Percentiles rank a stretch among this genome's conserved stretches.
These are phyloP conservation scores for Gracilaria caudata DNA, from an alignment of 23 red algal species.

Conservation along the genomic window DNA sequence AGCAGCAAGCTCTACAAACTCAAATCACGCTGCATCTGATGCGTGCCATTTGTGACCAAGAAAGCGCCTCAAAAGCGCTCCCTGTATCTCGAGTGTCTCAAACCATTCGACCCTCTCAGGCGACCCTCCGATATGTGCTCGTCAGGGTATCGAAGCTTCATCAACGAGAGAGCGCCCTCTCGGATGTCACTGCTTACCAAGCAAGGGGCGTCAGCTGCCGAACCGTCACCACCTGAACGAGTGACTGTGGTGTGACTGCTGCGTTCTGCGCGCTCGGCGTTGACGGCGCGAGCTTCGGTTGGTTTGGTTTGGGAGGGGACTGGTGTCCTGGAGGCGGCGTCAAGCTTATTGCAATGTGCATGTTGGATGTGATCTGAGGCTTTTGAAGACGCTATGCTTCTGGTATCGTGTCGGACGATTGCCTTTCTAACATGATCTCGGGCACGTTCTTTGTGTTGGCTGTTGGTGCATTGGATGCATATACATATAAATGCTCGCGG, in stretches of 20 bases:
- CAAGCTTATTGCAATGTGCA: neutral
- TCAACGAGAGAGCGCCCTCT: conserved; percentile 23
- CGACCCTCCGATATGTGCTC: neutral
- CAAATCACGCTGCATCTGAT: neutral
- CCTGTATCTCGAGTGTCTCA: neutral
- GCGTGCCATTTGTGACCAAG: neutral
- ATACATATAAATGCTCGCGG: no score
- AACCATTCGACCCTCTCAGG: neutral
- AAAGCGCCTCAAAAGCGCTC: neutral
- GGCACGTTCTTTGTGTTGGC: neutral
- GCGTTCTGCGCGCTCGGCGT: neutral
- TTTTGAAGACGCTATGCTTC: neutral
- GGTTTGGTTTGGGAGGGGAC: neutral
- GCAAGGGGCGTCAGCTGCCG: neutral
- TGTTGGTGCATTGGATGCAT: neutral
- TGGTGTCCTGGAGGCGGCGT: neutral
- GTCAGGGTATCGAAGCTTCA: conserved; percentile 11
- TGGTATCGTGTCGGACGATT: neutral
- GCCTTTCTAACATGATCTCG: neutral
- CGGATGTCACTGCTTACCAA: conserved; percentile 4
- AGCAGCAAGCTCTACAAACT: conserved; percentile 14
- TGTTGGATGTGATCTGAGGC: neutral
- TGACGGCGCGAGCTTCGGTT: neutral
- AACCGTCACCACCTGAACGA: neutral
- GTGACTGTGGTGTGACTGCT: conserved; percentile 14